These are phyloP conservation scores for Salmacisia buchloeana DNA, from an alignment of 1,284 basidiomycete species.

Conservation along the genomic window DNA sequence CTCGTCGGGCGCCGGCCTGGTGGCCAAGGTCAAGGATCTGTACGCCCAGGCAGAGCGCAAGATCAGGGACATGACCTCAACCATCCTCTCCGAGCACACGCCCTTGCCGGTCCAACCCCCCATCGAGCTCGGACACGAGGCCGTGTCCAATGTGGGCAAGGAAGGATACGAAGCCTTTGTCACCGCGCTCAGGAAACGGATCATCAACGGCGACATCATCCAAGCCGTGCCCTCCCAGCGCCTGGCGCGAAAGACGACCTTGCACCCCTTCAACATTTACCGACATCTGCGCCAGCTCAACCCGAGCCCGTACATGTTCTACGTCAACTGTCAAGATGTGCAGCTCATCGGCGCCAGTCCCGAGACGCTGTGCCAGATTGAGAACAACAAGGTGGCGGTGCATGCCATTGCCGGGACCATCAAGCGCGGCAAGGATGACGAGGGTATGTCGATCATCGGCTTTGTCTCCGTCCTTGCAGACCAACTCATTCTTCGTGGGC, in stretches of 20 bases:
- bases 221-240: constrained; percentile 97
- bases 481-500: not conserved
- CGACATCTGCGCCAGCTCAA: constrained; percentile 88
- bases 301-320: constrained; percentile 99
- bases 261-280: constrained; percentile 97
- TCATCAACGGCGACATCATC: constrained; percentile 94
- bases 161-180: constrained; percentile 89
- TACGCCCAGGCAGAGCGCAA: constrained; percentile 15
- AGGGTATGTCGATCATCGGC: too few species aligned
- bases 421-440: constrained; percentile 72
- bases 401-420: constrained; percentile 98
- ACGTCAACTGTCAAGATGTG: constrained; percentile 75
- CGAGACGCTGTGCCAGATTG: constrained; percentile 94
- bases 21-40: constrained; percentile 16
- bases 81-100: constrained; percentile 52
- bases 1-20: constrained; percentile 49
- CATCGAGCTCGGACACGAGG: constrained; percentile 48
- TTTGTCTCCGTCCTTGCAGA: not conserved
- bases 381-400: constrained; percentile 78
- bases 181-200: constrained; percentile 84
- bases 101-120: constrained; percentile 57
- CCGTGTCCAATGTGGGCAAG: constrained; percentile 86
- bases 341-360: constrained; percentile 96
- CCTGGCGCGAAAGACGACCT: constrained; percentile 70
- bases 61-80: constrained; percentile 5